phyloP scores from a whole-genome alignment of 1,284 basidiomycete species.

The Cystobasidium slooffiae region DNA sequence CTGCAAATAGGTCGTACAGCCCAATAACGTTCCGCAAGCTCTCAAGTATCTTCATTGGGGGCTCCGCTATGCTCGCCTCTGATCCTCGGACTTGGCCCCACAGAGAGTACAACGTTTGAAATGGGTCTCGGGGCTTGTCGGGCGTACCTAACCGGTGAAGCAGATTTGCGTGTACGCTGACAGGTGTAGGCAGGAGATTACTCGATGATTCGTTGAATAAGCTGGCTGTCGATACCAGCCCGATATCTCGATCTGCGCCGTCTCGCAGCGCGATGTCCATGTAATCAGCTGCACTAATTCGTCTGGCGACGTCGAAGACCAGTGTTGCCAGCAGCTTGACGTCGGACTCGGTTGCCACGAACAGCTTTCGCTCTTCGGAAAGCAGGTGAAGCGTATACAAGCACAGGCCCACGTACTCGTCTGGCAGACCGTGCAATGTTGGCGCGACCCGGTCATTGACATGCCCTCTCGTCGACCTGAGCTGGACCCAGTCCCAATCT shows the following conservation, averaged over 20 bases:
- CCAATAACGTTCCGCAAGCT: not conserved
- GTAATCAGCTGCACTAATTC: slow-evolving; percentile 73
- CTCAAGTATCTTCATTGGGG: not conserved
- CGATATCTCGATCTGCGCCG: not conserved
- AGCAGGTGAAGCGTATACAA: slow-evolving; percentile 75
- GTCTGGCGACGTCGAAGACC: slow-evolving; percentile 69
- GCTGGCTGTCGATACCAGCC: not conserved
- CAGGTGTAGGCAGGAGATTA: not conserved
- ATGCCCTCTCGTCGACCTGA: not conserved
- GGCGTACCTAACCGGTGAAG: not conserved
- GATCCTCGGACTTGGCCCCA: too few relatives aligned
- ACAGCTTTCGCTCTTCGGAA: slow-evolving; percentile 64
- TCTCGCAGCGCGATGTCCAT: slow-evolving; percentile 66
- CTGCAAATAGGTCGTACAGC: not conserved
- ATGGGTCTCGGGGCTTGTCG: not conserved
- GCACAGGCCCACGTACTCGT: not conserved
- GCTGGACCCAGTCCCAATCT: slow-evolving; percentile 28
- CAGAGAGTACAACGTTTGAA: not conserved
- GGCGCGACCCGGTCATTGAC: too few relatives aligned
- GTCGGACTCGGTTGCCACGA: slow-evolving; percentile 60
- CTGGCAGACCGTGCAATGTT: not conserved
- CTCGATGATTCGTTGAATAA: too few relatives aligned
- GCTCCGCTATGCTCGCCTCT: too few relatives aligned
- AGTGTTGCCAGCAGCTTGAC: slow-evolving; percentile 68
- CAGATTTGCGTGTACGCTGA: not conserved